Base-by-base conservation (phyloP, 208 protist genomes). In the Trichomonas vaginalis region DNA sequence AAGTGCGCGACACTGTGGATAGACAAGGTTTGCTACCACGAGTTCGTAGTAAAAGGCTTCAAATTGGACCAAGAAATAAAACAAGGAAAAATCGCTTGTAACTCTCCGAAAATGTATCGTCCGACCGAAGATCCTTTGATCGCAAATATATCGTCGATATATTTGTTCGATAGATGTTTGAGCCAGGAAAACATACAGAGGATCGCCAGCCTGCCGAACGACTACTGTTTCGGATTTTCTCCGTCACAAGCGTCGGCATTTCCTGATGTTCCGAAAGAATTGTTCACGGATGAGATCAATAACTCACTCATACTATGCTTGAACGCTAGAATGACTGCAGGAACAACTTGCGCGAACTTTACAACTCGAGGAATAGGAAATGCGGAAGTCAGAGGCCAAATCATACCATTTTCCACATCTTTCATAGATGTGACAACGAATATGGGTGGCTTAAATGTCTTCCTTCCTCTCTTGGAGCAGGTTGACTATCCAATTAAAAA, bases 341-440 rank as follows among this genome's bases (percentile, higher is more conserved):
- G 35, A 39, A 49, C 42, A 9, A 92, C 32, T 39, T 92, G 86
- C n/a, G 86, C 86, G 8, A 92, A 92, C 37, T 42, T 92, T n/a
- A 45, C 86, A 40, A 0, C 27, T 51, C 48, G 45, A 48, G 86
- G 45, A 17, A 40, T 92, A 32, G 45, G 14, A 35, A 92, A 51
- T 92, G 86, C 86, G 35, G 45, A 42, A 56, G 86, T 92, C 39
- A 21, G 45, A 39, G 86, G 23, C 15, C 86, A 92, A 42, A 92
- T 92, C 46, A 92, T 92, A 39, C 86, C 86, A 51, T 92, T 92
- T 47, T 92, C 86, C 0, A 92, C 86, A 12, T 51, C 86, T 12
- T 92, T 92, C 46, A 48, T 42, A 39, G 86, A 92, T 51, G 86
- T 92, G 15, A 92, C 86, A 48, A 49, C 86, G 39, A 92, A 92